These are phyloP conservation scores for Camelina sativa DNA, from an alignment of 345 rosid genomes.

Conservation along the genomic window DNA sequence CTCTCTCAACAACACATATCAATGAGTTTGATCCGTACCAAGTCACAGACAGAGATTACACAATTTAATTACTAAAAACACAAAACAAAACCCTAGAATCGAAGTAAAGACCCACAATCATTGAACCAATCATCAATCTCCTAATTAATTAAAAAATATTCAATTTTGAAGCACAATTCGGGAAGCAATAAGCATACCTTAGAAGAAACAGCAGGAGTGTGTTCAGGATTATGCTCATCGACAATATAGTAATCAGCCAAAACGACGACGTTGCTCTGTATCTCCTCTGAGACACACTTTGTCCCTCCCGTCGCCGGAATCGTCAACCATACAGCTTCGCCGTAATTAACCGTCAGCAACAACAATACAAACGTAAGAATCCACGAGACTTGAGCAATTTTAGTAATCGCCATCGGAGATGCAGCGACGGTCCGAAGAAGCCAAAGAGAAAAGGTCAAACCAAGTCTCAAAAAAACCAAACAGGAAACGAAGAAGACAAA, in stretches of 20 bases:
- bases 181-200: slow-evolving; percentile 50
- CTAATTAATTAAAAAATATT: background rate
- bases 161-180: slow-evolving; percentile 12
- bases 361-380: slow-evolving; percentile 31
- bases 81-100: slow-evolving; percentile 16
- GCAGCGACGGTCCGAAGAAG: slow-evolving; percentile 26
- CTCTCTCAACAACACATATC: slow-evolving; percentile 16
- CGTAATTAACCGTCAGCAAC: slow-evolving; percentile 28
- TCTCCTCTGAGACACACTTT: slow-evolving; percentile 95
- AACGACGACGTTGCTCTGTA: slow-evolving; percentile 79
- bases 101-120: background rate
- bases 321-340: slow-evolving; percentile 77
- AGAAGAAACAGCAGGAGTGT: slow-evolving; percentile 51
- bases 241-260: slow-evolving; percentile 77
- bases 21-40: slow-evolving; percentile 20
- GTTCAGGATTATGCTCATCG: slow-evolving; percentile 61
- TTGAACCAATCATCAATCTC: slow-evolving; percentile 16
- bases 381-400: slow-evolving; percentile 9
- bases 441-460: slow-evolving; percentile 22
- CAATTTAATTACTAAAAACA: slow-evolving; percentile 1
- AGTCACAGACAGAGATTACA: slow-evolving; percentile 13
- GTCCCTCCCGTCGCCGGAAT: slow-evolving; percentile 77
- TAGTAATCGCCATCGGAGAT: slow-evolving; percentile 37
- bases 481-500: slow-evolving; percentile 12
- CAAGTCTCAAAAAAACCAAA: slow-evolving; percentile 20